These are phyloP conservation scores for Aphanomyces stellatus DNA, from an alignment of 352 stramenopile genomes.

Conservation along the genomic window DNA sequence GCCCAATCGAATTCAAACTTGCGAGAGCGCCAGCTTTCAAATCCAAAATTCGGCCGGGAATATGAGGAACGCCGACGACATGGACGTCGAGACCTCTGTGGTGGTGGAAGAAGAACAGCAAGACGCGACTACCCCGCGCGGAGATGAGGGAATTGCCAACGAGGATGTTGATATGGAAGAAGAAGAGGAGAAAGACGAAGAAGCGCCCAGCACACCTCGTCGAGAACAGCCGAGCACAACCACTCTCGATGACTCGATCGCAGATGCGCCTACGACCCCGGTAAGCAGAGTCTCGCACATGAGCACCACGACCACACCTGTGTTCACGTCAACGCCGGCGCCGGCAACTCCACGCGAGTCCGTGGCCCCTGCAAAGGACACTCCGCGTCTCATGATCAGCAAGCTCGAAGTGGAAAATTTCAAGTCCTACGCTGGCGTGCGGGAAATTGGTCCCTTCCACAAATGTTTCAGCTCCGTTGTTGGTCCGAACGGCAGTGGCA, in stretches of 20 bases:
- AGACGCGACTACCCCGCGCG: not conserved
- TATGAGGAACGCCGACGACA: not conserved
- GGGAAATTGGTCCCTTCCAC: slow-evolving; percentile 98
- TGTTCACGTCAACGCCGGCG: too few relatives aligned
- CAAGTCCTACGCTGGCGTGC: slow-evolving; percentile 97
- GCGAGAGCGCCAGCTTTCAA: not conserved
- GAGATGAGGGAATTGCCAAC: not conserved
- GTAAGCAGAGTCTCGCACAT: not conserved
- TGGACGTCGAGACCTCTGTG: slow-evolving; percentile 6
- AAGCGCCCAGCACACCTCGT: not conserved
- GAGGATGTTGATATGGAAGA: slow-evolving; percentile 18
- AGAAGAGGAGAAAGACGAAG: not conserved
- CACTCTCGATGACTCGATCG: not conserved
- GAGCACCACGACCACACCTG: not conserved
- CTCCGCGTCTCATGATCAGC: slow-evolving; percentile 92
- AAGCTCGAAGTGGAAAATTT: slow-evolving; percentile 99
- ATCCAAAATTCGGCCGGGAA: not conserved
- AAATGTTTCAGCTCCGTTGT: slow-evolving; percentile 98
- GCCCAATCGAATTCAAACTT: slow-evolving; percentile 10
- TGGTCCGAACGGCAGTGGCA: slow-evolving; percentile 98
- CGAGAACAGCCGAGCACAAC: not conserved
- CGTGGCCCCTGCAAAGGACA: not conserved
- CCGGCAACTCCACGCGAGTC: not conserved
- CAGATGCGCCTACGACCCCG: not conserved
- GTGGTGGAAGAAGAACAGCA: not conserved